A percentile compares a stretch with the other conserved stretches of the same genome.
Evolutionary conservation across 139 green algal genomes (phyloP).

Genomic region (Edaphochlamys debaryana): DNA sequence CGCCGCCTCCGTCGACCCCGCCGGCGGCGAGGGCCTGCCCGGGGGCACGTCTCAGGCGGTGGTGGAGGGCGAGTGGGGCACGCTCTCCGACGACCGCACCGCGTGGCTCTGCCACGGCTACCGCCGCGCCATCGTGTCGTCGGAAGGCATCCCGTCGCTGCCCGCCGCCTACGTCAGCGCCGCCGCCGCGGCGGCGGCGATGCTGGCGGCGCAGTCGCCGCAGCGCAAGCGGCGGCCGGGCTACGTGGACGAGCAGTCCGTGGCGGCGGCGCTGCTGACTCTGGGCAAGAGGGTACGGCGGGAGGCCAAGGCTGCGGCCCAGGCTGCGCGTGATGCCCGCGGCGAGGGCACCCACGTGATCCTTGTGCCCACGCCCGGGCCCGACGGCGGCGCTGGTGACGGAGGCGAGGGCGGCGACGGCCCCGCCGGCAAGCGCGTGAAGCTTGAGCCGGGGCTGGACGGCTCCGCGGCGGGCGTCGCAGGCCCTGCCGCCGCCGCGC

Average conservation of each 20-base stretch:
- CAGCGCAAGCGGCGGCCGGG: constrained; percentile 25
- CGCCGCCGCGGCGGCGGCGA: constrained; percentile 24
- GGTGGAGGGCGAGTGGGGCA: constrained; percentile 34
- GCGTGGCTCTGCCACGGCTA: constrained; percentile 41
- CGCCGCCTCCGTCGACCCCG: neutral
- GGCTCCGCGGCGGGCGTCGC: neutral
- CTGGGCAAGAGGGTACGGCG: constrained; percentile 10
- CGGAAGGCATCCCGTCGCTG: constrained; percentile 20
- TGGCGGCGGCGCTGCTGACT: constrained; percentile 28
- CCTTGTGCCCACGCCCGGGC: neutral
- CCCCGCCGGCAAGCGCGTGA: constrained; percentile 7
- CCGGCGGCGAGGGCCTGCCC: neutral
- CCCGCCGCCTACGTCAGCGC: constrained; percentile 3
- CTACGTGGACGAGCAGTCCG: constrained; percentile 35
- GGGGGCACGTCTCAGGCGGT: neutral
- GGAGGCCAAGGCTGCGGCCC: constrained; percentile 26
- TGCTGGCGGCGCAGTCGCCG: neutral
- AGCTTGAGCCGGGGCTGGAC: neutral
- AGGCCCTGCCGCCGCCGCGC: neutral
- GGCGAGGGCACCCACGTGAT: constrained; percentile 17
- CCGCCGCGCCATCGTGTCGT: constrained; percentile 23
- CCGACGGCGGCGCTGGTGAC: no score
- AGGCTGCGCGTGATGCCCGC: constrained; percentile 26
- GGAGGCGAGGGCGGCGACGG: neutral
- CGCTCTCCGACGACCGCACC: constrained; percentile 7